Conservation (phyloP, 2,329 filamentous ascomycete species). For the Aureobasidium sp. region DNA sequence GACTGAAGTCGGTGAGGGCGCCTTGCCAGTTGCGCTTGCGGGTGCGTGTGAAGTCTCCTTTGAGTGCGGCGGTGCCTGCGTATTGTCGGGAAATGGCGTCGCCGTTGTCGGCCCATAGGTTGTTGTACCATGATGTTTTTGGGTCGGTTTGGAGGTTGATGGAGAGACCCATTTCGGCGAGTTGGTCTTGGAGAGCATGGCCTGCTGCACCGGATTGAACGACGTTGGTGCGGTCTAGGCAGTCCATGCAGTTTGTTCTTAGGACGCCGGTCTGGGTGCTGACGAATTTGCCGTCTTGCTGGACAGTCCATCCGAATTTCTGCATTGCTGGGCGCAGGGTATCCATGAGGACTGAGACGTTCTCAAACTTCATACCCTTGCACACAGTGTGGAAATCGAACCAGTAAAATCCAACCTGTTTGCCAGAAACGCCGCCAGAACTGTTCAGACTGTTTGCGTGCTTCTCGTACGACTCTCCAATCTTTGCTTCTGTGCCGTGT, state of each 20-base stretch:
- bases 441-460: slow-evolving; percentile 60
- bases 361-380: slow-evolving; percentile 96
- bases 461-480: slow-evolving; percentile 70
- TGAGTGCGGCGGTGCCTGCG: slow-evolving; percentile 88
- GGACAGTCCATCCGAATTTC: slow-evolving; percentile 61
- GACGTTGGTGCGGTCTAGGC: slow-evolving; percentile 90
- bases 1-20: slow-evolving; percentile 79
- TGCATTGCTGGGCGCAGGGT: slow-evolving; percentile 60
- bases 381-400: slow-evolving; percentile 94
- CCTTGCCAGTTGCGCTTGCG: slow-evolving; percentile 84
- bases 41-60: slow-evolving; percentile 92
- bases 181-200: slow-evolving; percentile 69
- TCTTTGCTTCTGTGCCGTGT: slow-evolving; percentile 67
- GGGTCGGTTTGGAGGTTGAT: slow-evolving; percentile 69
- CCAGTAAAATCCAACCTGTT: slow-evolving; percentile 71
- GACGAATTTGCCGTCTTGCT: slow-evolving; percentile 34
- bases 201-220: slow-evolving; percentile 87
- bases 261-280: slow-evolving; percentile 63
- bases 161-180: slow-evolving; percentile 66
- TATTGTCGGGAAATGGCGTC: slow-evolving; percentile 95
- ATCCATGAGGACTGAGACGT: slow-evolving; percentile 72
- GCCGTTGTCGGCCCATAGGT: slow-evolving; percentile 93
- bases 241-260: slow-evolving; percentile 99
- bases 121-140: slow-evolving; percentile 88
- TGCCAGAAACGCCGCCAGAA: slow-evolving; percentile 42